Evolutionary conservation across 306 rosid genomes (phyloP).

Genomic region (Cercis canadensis): DNA sequence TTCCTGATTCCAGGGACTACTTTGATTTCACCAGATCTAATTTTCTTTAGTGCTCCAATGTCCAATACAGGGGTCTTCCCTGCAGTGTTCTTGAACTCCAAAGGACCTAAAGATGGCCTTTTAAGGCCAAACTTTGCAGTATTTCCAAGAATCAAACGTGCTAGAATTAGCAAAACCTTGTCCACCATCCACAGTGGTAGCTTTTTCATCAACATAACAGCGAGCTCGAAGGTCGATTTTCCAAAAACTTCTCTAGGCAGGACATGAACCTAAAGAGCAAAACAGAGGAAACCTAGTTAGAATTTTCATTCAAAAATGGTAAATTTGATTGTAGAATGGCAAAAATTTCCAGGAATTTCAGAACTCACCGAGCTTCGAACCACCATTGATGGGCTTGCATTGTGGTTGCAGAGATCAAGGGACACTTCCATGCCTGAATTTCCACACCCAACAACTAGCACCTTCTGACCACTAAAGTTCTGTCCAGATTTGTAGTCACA

Average conservation of each 20-base stretch:
- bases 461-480: slow-evolving; percentile 54
- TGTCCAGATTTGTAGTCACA: slow-evolving; percentile 85
- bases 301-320: not conserved
- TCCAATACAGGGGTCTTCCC: slow-evolving; percentile 95
- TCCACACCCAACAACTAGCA: slow-evolving; percentile 92
- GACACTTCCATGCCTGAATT: slow-evolving; percentile 97
- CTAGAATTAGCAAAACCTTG: slow-evolving; percentile 65
- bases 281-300: not conserved
- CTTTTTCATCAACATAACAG: slow-evolving; percentile 66
- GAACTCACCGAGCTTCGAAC: slow-evolving; percentile 87
- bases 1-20: slow-evolving; percentile 85
- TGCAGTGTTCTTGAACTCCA: slow-evolving; percentile 73
- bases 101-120: slow-evolving; percentile 75
- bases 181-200: slow-evolving; percentile 80
- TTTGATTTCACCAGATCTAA: slow-evolving; percentile 74
- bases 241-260: slow-evolving; percentile 81
- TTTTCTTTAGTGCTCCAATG: slow-evolving; percentile 76
- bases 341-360: not conserved
- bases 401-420: slow-evolving; percentile 84
- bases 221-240: slow-evolving; percentile 78
- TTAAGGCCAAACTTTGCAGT: slow-evolving; percentile 69
- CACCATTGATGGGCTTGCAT: slow-evolving; percentile 85
- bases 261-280: slow-evolving; percentile 66
- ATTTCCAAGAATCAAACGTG: slow-evolving; percentile 68
- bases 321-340: not conserved